Percentiles rank a stretch among this genome's conserved stretches.
Evolutionary conservation across 148 eudicot genomes (phyloP).

Genomic region (Silene latifolia): DNA sequence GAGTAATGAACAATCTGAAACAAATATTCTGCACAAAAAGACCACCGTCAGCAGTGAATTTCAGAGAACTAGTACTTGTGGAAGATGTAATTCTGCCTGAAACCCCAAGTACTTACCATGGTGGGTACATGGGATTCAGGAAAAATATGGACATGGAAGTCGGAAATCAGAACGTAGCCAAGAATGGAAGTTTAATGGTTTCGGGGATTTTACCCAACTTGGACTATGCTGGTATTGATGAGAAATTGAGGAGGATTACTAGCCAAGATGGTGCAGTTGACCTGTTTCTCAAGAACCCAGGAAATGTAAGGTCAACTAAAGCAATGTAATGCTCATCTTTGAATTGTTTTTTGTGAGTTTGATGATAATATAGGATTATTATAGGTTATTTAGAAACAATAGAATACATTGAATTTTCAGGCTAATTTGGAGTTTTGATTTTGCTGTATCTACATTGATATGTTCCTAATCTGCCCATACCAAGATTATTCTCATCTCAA

Average conservation of each 20-base stretch:
- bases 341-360: neutral
- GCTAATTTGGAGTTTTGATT: no score
- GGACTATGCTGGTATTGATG: conserved; percentile 37
- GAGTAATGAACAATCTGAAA: conserved; percentile 30
- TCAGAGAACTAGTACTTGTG: conserved; percentile 39
- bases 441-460: no score
- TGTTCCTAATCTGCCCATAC: neutral
- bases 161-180: conserved; percentile 24
- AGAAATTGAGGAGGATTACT: conserved; percentile 25
- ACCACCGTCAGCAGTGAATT: conserved; percentile 41
- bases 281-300: conserved; percentile 13
- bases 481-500: neutral
- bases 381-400: neutral
- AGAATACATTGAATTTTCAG: neutral
- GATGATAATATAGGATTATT: neutral
- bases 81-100: conserved; percentile 42
- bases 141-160: conserved; percentile 29
- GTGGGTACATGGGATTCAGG: conserved; percentile 20
- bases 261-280: conserved; percentile 20
- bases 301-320: conserved; percentile 1
- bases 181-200: conserved; percentile 22
- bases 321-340: neutral
- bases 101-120: conserved; percentile 22
- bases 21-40: conserved; percentile 33
- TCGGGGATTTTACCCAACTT: conserved; percentile 34